Base-by-base conservation (phyloP, 768 basidiomycete genomes). In the Crassisporium funariophilum region DNA sequence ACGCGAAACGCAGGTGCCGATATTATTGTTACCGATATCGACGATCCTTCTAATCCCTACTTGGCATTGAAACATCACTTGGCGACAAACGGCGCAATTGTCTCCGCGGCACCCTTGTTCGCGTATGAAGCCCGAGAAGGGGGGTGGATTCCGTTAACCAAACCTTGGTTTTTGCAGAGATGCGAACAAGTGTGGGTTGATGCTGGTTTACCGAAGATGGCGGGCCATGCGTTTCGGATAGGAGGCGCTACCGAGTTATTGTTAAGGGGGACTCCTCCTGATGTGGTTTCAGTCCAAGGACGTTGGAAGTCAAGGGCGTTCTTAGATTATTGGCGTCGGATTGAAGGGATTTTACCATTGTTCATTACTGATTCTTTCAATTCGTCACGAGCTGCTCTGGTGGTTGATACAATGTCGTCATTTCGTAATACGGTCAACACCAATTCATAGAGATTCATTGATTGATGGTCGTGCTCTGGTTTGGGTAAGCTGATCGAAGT, bases 271-370 rank as follows among this genome's bases (percentile, higher is more conserved):
- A 48, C 57, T 0, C 58, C 57, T 0, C 63, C 66, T 2, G 60
- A 69, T 15, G 36, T 67, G 0, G 61, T 71, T 10, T 57, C 58
- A 4, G 44, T 54, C 0, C 53, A 62, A 35, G 68, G 66, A 0
- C 54, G 60, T 1, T 71, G 68, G 65, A 50, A 53, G 20, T 63
- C 55, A 4, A 23, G 47, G 35, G 46, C 59, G 4, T 65, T 64
- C 25, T n/a, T 61, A 0, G 34, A 52, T 0, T 64, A 64, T 36
- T 64, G 62, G 62, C 29, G 52, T 13, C 13, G 27, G n/a, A n/a
- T n/a, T n/a, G n/a, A n/a, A n/a, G n/a, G n/a, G n/a, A n/a, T n/a
- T n/a, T n/a, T n/a, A n/a, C n/a, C n/a, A n/a, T n/a, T n/a, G n/a
- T n/a, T n/a, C n/a, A n/a, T n/a, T n/a, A n/a, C n/a, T n/a, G n/a